Conservation (phyloP, 2,329 filamentous ascomycete species). For the Drechmeria coniospora region DNA sequence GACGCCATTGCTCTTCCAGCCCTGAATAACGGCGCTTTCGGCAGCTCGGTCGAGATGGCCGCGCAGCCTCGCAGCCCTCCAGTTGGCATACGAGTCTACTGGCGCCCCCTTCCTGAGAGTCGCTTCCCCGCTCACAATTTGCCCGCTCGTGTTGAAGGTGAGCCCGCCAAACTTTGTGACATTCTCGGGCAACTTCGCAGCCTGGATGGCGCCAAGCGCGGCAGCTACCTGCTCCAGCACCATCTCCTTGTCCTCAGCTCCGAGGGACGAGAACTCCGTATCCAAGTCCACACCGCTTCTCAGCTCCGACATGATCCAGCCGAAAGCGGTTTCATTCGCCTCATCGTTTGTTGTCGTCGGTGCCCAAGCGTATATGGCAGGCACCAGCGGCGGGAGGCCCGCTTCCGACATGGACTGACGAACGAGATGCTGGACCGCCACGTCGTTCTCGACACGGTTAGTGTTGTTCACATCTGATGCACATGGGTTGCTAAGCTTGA, state of each 20-base stretch:
- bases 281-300: conserved; percentile 10
- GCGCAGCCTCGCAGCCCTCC: conserved; percentile 5
- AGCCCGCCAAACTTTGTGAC: conserved; percentile 8
- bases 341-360: conserved; percentile 1
- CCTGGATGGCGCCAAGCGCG: conserved; percentile 7
- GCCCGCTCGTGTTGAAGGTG: conserved; percentile 5
- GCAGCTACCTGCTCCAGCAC: conserved; percentile 10
- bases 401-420: conserved; percentile 5
- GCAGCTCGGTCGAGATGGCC: conserved; percentile 4
- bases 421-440: conserved; percentile 8
- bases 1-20: conserved; percentile 8
- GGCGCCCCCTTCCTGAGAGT: conserved; percentile 6
- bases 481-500: conserved; percentile 11
- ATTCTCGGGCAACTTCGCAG: conserved; percentile 4
- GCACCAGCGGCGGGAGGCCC: conserved; percentile 5
- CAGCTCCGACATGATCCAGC: conserved; percentile 12
- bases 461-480: conserved; percentile 10
- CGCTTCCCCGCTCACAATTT: conserved; percentile 7
- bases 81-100: conserved; percentile 5
- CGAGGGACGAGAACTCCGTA: conserved; percentile 5
- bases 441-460: conserved; percentile 13
- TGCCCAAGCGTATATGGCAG: conserved; percentile 10
- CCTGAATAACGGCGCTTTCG: conserved; percentile 5
- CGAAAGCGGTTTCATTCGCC: conserved; percentile 4
- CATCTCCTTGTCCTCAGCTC: conserved; percentile 1